Evolutionary conservation across 768 basidiomycete genomes (phyloP).

Genomic region (Phaeotremella skinneri): DNA sequence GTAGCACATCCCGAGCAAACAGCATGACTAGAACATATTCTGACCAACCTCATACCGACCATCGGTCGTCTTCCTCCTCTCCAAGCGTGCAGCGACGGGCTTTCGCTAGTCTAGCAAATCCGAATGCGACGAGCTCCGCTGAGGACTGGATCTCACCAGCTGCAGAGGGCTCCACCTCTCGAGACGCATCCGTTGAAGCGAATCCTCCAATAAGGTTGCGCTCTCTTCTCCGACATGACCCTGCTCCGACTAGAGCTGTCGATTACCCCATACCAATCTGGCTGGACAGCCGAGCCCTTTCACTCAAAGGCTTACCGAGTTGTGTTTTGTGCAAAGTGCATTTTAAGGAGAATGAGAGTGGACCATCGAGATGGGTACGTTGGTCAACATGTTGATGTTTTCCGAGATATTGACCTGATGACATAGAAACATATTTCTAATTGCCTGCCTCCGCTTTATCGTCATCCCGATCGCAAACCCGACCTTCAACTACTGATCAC

Average conservation of each 20-base stretch:
- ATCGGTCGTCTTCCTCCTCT: too few relatives aligned
- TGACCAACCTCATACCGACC: too few relatives aligned
- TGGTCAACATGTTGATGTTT: neutral
- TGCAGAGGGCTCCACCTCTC: too few relatives aligned
- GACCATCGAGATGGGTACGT: slow-evolving; percentile 40
- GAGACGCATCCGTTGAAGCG: too few relatives aligned
- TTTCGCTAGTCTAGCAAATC: too few relatives aligned
- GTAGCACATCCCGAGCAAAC: too few relatives aligned
- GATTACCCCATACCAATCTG: slow-evolving; percentile 18
- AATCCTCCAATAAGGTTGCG: neutral
- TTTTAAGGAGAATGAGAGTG: slow-evolving; percentile 37
- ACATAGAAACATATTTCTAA: slow-evolving; percentile 39
- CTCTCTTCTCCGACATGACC: neutral
- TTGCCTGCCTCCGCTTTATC: slow-evolving; percentile 36
- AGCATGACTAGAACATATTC: too few relatives aligned
- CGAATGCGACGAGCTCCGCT: too few relatives aligned
- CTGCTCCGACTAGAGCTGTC: neutral
- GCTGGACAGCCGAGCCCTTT: slow-evolving; percentile 30
- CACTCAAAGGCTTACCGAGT: slow-evolving; percentile 11
- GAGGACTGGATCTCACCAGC: too few relatives aligned
- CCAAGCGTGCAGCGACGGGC: too few relatives aligned
- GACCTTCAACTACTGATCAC: slow-evolving; percentile 30
- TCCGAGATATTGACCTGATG: neutral
- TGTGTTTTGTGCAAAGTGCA: slow-evolving; percentile 33
- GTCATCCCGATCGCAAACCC: slow-evolving; percentile 40